Conservation (phyloP, 176 grass and related monocot genomes). For the Secale cereale region DNA sequence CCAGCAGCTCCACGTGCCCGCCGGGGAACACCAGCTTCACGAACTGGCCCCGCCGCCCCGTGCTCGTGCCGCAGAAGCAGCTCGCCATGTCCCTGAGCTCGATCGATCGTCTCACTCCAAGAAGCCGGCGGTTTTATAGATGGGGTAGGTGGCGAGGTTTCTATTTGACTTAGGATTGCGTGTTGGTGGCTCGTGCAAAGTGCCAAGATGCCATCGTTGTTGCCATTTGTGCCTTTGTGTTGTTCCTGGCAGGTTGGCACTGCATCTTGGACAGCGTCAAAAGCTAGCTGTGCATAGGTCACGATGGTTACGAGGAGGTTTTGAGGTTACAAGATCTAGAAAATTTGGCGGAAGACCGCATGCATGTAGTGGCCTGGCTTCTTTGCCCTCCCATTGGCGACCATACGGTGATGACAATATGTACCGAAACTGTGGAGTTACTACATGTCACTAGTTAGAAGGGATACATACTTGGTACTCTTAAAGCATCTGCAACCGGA, state of each 20-base stretch:
- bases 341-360: slow-evolving; percentile 1
- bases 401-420: not conserved
- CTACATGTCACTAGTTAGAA: not conserved
- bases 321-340: slow-evolving; percentile 24
- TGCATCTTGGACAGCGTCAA: slow-evolving; percentile 10
- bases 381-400: not conserved
- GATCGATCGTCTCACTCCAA: not conserved
- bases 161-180: not conserved
- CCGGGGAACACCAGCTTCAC: slow-evolving; percentile 60
- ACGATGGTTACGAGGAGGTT: slow-evolving; percentile 25
- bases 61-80: slow-evolving; percentile 33
- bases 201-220: slow-evolving; percentile 25
- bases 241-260: not conserved
- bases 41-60: not conserved
- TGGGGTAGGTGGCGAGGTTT: not conserved
- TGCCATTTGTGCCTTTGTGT: slow-evolving; percentile 17
- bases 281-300: not conserved
- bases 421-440: not conserved
- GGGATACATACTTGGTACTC: not conserved
- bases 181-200: slow-evolving; percentile 1
- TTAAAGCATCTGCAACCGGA: too few relatives aligned
- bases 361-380: not conserved
- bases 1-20: slow-evolving; percentile 48
- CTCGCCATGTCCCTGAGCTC: slow-evolving; percentile 29
- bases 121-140: slow-evolving; percentile 5